Percentiles rank a stretch among this genome's conserved stretches.
These are phyloP conservation scores for Kodamaea kaohsiungensis DNA, from an alignment of 805 yeast species.

Conservation along the genomic window DNA sequence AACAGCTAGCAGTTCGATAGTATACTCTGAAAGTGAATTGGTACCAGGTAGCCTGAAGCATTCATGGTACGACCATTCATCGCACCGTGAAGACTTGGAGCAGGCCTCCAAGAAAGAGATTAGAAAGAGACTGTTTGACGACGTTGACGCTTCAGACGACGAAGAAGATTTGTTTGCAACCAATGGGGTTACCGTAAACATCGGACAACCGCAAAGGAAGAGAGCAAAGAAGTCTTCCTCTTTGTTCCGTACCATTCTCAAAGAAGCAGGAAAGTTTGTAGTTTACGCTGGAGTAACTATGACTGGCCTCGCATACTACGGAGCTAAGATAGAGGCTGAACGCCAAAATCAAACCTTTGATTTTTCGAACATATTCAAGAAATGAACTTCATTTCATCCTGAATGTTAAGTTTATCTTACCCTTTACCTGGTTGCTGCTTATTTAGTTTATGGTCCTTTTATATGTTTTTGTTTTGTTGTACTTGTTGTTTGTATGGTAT, in stretches of 20 bases:
- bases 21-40: neutral
- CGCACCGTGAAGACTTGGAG: neutral
- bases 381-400: neutral
- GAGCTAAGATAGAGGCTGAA: conserved; percentile 8
- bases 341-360: conserved; percentile 1
- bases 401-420: neutral
- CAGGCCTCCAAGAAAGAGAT: neutral
- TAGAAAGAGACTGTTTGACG: conserved; percentile 8
- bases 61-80: no score
- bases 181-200: neutral
- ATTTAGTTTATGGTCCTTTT: neutral
- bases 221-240: conserved; percentile 1
- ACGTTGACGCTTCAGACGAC: neutral
- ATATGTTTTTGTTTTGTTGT: neutral
- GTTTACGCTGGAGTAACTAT: conserved; percentile 9
- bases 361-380: neutral
- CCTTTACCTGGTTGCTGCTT: neutral
- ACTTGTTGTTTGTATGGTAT: neutral
- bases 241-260: neutral
- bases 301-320: conserved; percentile 8
- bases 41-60: neutral
- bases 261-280: conserved; percentile 9
- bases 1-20: neutral
- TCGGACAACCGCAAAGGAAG: neutral
- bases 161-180: neutral